Evolutionary conservation across 2,329 filamentous ascomycete species (phyloP), one percentile per base, ranked within the genome.

Genomic region (Aspergillus oerlinghausenensis): DNA sequence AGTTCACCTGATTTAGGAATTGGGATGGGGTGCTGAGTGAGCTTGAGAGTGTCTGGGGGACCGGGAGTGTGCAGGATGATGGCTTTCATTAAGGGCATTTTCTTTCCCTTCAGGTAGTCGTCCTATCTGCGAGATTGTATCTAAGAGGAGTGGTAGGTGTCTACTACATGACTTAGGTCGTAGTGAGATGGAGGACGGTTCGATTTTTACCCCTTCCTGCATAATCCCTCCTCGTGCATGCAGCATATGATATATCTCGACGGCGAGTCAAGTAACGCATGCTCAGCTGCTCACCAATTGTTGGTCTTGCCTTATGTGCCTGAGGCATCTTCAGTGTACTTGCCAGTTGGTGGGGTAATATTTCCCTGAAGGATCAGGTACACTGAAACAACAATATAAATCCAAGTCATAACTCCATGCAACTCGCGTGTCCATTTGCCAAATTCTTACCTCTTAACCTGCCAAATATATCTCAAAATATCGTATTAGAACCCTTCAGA

Each of bases 1-100:
- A 80, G 69, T 56, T 77, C 65, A 52, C 71, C 71, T 23, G 64
- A 48, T n/a, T 67, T 55, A 3, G 75, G 72, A 2, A 57, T 70
- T 6, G 78, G 78, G 51, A 77, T 71, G 5, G 75, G 73, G 14
- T 72, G 54, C 14, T 65, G 56, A 60, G 74, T 66, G 55, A 80
- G 52, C 54, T 73, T 68, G 62, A 80, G 73, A 28, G 72, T 73
- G 19, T 73, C 67, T 6, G 77, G 71, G 3, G 66, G 66, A 40
- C 78, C 77, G 17, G 75, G 63, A 11, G 64, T 63, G 63, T 71
- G 67, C 51, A 78, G 74, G 29, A 79, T 72, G 25, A 73, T 73
- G 32, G 77, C 77, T 64, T 74, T 75, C 79, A 80, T 80, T 8
- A 69, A 74, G 17, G 48, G 35, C 54, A 59, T 57, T 38, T 38